Evolutionary conservation across 2,329 filamentous ascomycete species (phyloP).

Genomic region (Calonectria ilicicola): DNA sequence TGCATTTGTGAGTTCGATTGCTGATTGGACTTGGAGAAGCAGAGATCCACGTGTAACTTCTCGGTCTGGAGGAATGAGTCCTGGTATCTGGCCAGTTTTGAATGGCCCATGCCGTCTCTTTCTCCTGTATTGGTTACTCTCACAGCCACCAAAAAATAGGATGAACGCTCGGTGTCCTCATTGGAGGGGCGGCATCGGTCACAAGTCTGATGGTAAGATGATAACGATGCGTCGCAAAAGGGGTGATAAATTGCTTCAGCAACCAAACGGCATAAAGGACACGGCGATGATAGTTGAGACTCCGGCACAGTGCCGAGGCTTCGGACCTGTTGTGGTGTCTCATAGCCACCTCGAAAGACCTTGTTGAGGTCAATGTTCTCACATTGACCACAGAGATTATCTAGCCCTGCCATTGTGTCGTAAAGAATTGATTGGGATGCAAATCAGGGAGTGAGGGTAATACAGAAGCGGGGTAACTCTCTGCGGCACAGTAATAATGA

Average conservation of each 20-base stretch:
- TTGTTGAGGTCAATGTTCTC: slow-evolving; percentile 7
- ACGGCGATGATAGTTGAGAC: neutral
- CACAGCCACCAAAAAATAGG: slow-evolving; percentile 2
- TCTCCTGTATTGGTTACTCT: neutral
- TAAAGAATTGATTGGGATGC: too few relatives aligned
- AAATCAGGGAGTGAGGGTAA: too few relatives aligned
- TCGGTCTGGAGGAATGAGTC: neutral
- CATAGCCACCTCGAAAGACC: slow-evolving; percentile 11
- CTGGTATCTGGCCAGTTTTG: neutral
- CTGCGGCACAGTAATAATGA: too few relatives aligned
- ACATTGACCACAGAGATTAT: neutral
- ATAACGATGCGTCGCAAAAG: neutral
- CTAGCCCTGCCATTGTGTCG: neutral
- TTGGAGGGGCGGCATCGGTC: neutral
- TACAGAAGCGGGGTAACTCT: too few relatives aligned
- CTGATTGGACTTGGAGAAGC: neutral
- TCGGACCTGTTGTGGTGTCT: neutral
- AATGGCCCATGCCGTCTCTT: slow-evolving; percentile 6
- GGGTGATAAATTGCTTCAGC: slow-evolving; percentile 9
- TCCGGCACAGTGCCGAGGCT: neutral
- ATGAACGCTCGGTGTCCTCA: neutral
- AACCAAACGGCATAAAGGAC: slow-evolving; percentile 1
- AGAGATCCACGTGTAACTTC: neutral
- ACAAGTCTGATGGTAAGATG: slow-evolving; percentile 6
- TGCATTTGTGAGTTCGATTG: neutral